Base-by-base conservation (phyloP, 768 basidiomycete genomes). In the Mycena amicta region DNA sequence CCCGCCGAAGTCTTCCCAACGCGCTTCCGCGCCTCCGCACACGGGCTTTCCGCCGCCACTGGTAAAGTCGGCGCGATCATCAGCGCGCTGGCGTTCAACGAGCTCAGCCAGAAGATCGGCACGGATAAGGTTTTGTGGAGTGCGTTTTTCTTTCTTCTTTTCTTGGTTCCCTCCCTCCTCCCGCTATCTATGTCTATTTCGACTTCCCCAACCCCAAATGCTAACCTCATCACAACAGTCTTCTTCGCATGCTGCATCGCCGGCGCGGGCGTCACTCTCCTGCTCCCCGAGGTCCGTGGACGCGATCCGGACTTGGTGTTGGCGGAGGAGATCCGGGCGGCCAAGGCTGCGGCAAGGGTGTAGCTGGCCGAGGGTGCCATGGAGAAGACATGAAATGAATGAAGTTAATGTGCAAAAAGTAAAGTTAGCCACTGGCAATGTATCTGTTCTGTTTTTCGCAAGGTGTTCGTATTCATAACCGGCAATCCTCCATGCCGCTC, bases 1-100 rank as follows among this genome's bases (percentile, higher is more conserved):
- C n/a, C 90, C 2, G 88, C 87, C 2, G 89, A 91, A 72, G 85
- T 91, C 20, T 92, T 90, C 77, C 91, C 91, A 0, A 92, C 91
- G 1, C 78, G 85, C 33, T 90, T 84, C 73, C 81, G 85, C 45
- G 88, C 86, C 25, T 81, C 81, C 49, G 90, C 89, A 15, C 90
- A 92, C 68, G 91, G 91, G 27, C 74, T 90, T 13, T 85, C 84
- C 2, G 90, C 91, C 2, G 91, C 89, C 0, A 74, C 74, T 39
- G 91, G 91, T 20, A 92, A 93, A 68, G 76, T 55, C 11, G 62
- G 62, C 50, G 87, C 86, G 3, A 86, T 88, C 75, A 77, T 86
- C 52, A 81, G 82, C 23, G 78, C 83, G 3, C 76, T 86, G 55
- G 84, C 74, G 5, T 87, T 87, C 77, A 85, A 83, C 71, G 67